phyloP scores from a whole-genome alignment of 495 filamentous ascomycete genomes.

The Rhypophila decipiens region DNA sequence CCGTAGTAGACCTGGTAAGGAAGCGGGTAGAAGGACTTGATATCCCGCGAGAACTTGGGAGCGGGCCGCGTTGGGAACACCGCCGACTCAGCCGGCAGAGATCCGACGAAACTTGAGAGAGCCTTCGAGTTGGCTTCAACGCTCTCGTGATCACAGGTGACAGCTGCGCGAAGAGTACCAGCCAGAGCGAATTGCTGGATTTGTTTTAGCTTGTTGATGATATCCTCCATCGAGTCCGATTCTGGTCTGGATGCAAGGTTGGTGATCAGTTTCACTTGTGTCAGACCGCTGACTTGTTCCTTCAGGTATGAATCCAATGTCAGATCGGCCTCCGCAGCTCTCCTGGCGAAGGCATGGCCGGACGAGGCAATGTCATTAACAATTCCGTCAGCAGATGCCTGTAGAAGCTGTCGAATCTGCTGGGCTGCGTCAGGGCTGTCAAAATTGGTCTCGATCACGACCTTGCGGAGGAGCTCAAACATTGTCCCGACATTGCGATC shows the following conservation, averaged over 20 bases:
- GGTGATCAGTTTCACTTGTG: constrained; percentile 82
- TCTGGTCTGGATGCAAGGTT: constrained; percentile 46
- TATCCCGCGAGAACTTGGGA: constrained; percentile 31
- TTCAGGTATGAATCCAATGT: constrained; percentile 60
- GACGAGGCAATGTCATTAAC: constrained; percentile 82
- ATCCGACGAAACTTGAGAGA: constrained; percentile 64
- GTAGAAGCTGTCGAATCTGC: constrained; percentile 78
- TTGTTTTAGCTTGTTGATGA: constrained; percentile 79
- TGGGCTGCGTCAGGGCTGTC: constrained; percentile 69
- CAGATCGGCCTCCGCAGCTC: constrained; percentile 73
- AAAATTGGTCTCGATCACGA: constrained; percentile 85
- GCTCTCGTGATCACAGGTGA: constrained; percentile 76
- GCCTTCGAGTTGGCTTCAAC: constrained; percentile 61
- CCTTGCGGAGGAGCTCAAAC: constrained; percentile 74
- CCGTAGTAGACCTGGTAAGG: constrained; percentile 98
- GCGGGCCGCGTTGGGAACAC: constrained; percentile 27
- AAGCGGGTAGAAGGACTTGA: constrained; percentile 84
- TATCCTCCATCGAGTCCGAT: constrained; percentile 59
- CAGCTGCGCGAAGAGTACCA: constrained; percentile 62
- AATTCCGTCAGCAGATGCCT: constrained; percentile 80
- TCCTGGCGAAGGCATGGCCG: constrained; percentile 77
- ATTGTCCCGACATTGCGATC: constrained; percentile 85
- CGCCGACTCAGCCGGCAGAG: constrained; percentile 42
- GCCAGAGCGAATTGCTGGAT: constrained; percentile 74
- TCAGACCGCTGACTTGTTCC: constrained; percentile 79